Evolutionary conservation across 306 rosid species (phyloP), one percentile per base, ranked within the genome.

Genomic region (Corylus heterophylla): DNA sequence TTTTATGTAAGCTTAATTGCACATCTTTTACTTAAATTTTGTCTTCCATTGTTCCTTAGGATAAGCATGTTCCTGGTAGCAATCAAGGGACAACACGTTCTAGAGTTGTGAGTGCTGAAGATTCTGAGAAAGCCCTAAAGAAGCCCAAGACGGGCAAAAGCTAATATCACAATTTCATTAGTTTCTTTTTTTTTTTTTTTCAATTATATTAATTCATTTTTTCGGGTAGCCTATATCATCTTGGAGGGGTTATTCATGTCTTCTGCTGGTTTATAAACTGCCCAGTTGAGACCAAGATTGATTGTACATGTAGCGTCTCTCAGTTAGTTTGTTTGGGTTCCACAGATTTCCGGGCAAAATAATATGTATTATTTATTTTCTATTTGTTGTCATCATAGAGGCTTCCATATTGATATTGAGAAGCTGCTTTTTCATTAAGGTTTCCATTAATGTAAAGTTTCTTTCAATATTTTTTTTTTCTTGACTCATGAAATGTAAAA

Each of bases 251-350:
- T 77, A 78, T 82, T 81, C 82, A 71, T 68, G 54, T 81, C 87
- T 81, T 81, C 81, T 74, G 81, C 87, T 84, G 87, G 89, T 76
- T 58, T 79, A 69, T 79, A 44, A 70, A 85, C 83, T 74, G 81
- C 88, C 86, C 31, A 45, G 75, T 59, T 61, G 55, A 67, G 84
- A 83, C 68, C 75, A 72, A 79, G 85, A 82, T 85, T 78, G 88
- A 88, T 87, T 89, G 96, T 92, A 90, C 87, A 90, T 87, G 87
- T 79, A 83, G 88, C 79, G 83, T 86, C 85, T 82, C 81, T 25
- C 67, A 35, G 70, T 71, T 87, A 87, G 83, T 78, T 79, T 71
- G 84, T 79, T 86, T 86, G 89, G 90, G 89, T 71, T 79, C 78
- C 51, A 70, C 80, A 85, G 81, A 73, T 86, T 79, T 74, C 86